Evolutionary conservation across 306 rosid species (phyloP).

Genomic region (Delonix regia): DNA sequence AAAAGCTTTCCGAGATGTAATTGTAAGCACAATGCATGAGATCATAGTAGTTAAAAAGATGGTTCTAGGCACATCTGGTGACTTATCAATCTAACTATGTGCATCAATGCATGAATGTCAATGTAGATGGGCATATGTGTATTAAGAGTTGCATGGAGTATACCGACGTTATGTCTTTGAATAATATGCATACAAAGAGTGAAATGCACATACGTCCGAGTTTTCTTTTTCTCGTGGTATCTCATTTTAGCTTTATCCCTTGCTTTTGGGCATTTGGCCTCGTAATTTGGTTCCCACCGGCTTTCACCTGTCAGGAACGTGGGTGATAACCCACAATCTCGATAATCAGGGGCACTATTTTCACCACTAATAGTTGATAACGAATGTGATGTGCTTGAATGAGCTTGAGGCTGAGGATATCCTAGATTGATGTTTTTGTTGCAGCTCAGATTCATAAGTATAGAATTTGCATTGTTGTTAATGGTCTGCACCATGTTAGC

Average conservation of each 20-base stretch:
- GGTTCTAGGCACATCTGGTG: neutral
- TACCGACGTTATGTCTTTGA: conserved; percentile 3
- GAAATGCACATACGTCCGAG: conserved; percentile 58
- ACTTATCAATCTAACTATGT: neutral
- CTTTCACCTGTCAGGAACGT: conserved; percentile 60
- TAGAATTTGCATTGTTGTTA: conserved; percentile 51
- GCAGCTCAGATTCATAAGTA: conserved; percentile 51
- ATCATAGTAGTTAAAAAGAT: conserved; percentile 8
- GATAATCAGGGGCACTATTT: conserved; percentile 61
- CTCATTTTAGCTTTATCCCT: conserved; percentile 85
- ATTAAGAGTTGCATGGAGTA: neutral
- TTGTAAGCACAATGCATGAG: neutral
- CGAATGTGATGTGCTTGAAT: conserved; percentile 55
- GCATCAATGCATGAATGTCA: neutral
- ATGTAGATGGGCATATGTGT: neutral
- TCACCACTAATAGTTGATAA: conserved; percentile 68
- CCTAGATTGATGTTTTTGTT: conserved; percentile 56
- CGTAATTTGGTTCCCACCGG: conserved; percentile 70
- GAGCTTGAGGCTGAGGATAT: conserved; percentile 64
- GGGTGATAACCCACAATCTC: conserved; percentile 68
- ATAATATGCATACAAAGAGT: conserved; percentile 8
- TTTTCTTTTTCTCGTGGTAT: conserved; percentile 84
- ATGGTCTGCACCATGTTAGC: conserved; percentile 44
- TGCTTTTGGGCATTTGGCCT: conserved; percentile 59
- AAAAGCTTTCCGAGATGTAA: conserved; percentile 12